Evolutionary conservation across 2,329 filamentous ascomycete genomes (phyloP).

Genomic region (Claviceps paspali): DNA sequence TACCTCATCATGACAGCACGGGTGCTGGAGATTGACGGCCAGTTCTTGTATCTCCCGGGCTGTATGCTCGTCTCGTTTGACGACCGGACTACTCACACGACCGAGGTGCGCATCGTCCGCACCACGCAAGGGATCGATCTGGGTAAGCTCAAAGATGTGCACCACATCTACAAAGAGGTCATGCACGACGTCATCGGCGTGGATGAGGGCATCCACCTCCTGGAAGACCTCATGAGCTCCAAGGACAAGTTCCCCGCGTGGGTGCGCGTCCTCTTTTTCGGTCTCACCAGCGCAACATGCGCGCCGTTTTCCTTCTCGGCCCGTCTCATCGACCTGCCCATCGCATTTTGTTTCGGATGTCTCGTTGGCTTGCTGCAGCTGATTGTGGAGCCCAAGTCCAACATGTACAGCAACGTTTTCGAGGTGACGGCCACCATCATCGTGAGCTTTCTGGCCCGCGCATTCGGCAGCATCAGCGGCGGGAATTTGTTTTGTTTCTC

Average conservation of each 20-base stretch:
- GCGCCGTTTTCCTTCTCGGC: constrained; percentile 64
- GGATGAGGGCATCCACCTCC: constrained; percentile 37
- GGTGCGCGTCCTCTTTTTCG: constrained; percentile 48
- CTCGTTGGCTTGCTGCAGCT: constrained; percentile 56
- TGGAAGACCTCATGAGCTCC: constrained; percentile 39
- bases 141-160: constrained; percentile 44
- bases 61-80: constrained; percentile 91
- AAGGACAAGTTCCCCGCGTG: constrained; percentile 38
- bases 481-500: constrained; percentile 48
- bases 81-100: constrained; percentile 49
- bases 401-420: constrained; percentile 51
- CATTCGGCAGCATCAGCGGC: constrained; percentile 42
- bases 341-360: constrained; percentile 55
- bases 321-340: constrained; percentile 55
- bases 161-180: constrained; percentile 49
- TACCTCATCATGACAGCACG: constrained; percentile 77
- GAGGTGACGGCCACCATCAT: constrained; percentile 47
- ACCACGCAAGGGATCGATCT: constrained; percentile 42
- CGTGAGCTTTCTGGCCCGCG: constrained; percentile 46
- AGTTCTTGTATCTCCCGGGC: constrained; percentile 78
- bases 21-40: constrained; percentile 71
- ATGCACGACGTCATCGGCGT: constrained; percentile 44
- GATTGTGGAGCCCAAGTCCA: constrained; percentile 51
- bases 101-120: constrained; percentile 50
- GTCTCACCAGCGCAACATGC: constrained; percentile 54